Evolutionary conservation across 2,329 filamentous ascomycete species (phyloP), one percentile per base, ranked within the genome.

Genomic region (Paracamarosporium sp.): DNA sequence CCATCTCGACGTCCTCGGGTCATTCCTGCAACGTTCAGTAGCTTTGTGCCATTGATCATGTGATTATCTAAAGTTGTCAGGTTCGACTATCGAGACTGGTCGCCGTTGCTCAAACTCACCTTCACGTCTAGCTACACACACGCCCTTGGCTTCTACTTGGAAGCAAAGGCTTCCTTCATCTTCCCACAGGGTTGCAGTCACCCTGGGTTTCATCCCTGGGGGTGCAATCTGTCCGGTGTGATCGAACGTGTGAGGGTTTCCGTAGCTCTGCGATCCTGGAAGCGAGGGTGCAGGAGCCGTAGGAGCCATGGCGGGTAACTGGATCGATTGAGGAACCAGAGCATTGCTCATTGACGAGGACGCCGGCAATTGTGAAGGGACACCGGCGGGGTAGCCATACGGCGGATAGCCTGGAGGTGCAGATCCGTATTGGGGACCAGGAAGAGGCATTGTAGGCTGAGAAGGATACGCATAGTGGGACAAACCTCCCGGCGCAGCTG

Each of bases 31-130:
- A 99, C 95, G 66, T 99, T 99, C 56, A 98, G 81, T 56, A 99
- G 83, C 78, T 98, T 99, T 1, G 95, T 99, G 17, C 95, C 95
- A 71, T 98, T 99, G 78, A 99, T 97, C 92, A 99, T 97, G 80
- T 97, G 92, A 78, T 97, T 98, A 70, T 97, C 94, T 96, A 43
- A 11, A 15, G 12, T 6, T 24, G 44, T 28, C 27, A 33, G 50
- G 61, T 38, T 46, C 25, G 17, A 9, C 20, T 22, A 24, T 2
- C 15, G 8, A 8, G 12, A 22, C 11, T 31, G 15, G 25, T 7
- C 2, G 9, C 24, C 3, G 28, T 8, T n/a, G 31, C 4, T 15
- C 9, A 30, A 24, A 45, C 27, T 66, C 79, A 95, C 92, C 93
- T 86, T 98, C 94, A 74, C 95, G 86, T 65, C 95, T 87, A 52